Base-by-base conservation (phyloP, 1,284 basidiomycete genomes). In the Peniophora sp. region DNA sequence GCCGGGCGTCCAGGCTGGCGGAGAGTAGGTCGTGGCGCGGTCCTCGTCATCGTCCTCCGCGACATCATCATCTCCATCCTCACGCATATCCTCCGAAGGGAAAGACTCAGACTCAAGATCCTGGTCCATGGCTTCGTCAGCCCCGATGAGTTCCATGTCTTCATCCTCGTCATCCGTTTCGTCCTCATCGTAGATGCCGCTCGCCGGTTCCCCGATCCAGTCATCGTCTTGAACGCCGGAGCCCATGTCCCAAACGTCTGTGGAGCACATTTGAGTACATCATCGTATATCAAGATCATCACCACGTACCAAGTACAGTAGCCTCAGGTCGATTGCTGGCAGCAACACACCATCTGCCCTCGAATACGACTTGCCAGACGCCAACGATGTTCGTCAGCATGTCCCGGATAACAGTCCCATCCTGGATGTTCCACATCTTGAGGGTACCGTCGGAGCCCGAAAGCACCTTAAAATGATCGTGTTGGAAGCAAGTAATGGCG, bases 401-500 rank as follows among this genome's bases (percentile, higher is more conserved):
- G 66, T 97, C 94, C 39, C 91, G 78, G 17, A 92, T 83, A 49
- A 90, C 83, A 0, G 77, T 77, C 23, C 94, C 93, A 52, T 92
- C 88, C 45, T 83, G 74, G 53, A 95, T 79, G 64, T 97, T 89
- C 95, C 95, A 97, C 80, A 97, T 88, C 74, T 97, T 97, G 57
- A 97, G 74, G 41, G 90, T 92, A n/a, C 94, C 95, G 60, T 97
- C 94, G 10, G 87, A 90, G 6, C 95, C 94, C 58, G 86, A 91
- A 42, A 97, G 76, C 47, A 97, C 91, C 65, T 96, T 96, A 74
- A 91, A 90, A 64, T 97, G 94, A 63, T 97, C 94, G 61, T 97
- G 94, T 68, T 94, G 90, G 79, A 97, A 97, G 68, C 94, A 97
- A 6, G 94, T 97, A 60, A 97, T 97, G 11, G 94, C 93, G 20